Conservation (phyloP, 495 filamentous ascomycete species). For the Penicilliopsis zonata region DNA sequence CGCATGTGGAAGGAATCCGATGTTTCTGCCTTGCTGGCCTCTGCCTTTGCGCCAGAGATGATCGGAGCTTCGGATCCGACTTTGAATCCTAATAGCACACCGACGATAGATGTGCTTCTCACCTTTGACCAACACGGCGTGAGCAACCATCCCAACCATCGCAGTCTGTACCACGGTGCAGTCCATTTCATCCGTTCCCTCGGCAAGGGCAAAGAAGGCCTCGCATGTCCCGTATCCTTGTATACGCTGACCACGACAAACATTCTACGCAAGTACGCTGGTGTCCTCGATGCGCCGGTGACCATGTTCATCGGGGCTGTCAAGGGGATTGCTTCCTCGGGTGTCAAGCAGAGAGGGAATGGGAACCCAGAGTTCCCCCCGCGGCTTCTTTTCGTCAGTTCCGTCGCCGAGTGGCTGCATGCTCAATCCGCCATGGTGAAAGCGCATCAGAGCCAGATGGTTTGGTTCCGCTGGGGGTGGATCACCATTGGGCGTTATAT, state of each 20-base stretch:
- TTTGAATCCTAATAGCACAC: slow-evolving; percentile 14
- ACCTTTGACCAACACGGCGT: slow-evolving; percentile 79
- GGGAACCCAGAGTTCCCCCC: slow-evolving; percentile 30
- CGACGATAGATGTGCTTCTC: slow-evolving; percentile 67
- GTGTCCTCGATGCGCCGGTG: slow-evolving; percentile 57
- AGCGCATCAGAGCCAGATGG: slow-evolving; percentile 91
- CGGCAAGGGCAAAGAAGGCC: slow-evolving; percentile 51
- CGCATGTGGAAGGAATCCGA: slow-evolving; percentile 56
- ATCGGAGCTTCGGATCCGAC: slow-evolving; percentile 7
- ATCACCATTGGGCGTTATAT: slow-evolving; percentile 86
- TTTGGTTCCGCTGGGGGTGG: slow-evolving; percentile 97
- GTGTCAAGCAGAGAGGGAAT: slow-evolving; percentile 10
- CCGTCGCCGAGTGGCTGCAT: slow-evolving; percentile 42
- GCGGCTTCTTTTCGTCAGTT: slow-evolving; percentile 58
- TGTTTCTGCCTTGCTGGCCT: slow-evolving; percentile 54
- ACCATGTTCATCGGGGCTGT: slow-evolving; percentile 42
- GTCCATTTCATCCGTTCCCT: slow-evolving; percentile 53
- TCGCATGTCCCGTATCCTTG: slow-evolving; percentile 59
- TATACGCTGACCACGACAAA: slow-evolving; percentile 69
- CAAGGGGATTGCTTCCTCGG: slow-evolving; percentile 21
- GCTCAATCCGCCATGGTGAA: slow-evolving; percentile 78
- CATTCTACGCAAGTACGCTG: slow-evolving; percentile 67
- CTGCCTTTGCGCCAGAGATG: slow-evolving; percentile 53
- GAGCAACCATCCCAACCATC: slow-evolving; percentile 84
- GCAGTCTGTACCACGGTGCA: slow-evolving; percentile 73